These are phyloP conservation scores for Colletotrichum horii DNA, from an alignment of 2,329 filamentous ascomycete species.

Conservation along the genomic window DNA sequence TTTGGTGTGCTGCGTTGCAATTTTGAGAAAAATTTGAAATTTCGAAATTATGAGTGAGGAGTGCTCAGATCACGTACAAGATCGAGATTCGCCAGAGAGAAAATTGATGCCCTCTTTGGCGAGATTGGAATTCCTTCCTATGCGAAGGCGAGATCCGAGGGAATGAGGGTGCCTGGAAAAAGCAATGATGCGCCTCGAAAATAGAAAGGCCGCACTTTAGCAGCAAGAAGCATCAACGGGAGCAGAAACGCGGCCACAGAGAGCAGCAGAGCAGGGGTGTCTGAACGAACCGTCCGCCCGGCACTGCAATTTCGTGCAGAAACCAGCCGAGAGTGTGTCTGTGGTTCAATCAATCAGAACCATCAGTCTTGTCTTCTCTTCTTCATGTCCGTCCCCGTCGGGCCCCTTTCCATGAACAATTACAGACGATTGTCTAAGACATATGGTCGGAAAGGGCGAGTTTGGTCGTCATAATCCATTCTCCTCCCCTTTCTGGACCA, in stretches of 20 bases:
- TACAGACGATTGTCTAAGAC: background rate
- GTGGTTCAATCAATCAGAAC: background rate
- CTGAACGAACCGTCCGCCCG: background rate
- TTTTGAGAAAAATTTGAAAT: background rate
- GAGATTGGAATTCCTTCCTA: background rate
- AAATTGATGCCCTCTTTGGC: background rate
- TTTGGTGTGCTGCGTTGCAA: background rate
- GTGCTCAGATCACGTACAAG: background rate
- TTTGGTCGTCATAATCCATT: background rate
- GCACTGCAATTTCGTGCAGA: constrained; percentile 1
- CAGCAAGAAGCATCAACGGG: background rate
- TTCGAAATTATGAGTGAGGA: background rate
- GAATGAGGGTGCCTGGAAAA: background rate
- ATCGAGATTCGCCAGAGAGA: background rate
- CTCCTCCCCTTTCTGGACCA: background rate
- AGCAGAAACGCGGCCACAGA: background rate
- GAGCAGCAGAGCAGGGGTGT: background rate
- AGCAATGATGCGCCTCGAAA: background rate
- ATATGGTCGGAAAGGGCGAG: background rate
- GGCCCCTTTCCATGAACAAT: background rate
- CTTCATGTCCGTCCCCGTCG: background rate
- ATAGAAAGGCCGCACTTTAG: background rate
- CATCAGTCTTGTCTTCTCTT: background rate
- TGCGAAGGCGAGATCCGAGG: background rate
- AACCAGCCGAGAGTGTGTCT: background rate